Evolutionary conservation across 1,284 basidiomycete species (phyloP), one percentile per base, ranked within the genome.

Genomic region (Rhizoctonia solani): DNA sequence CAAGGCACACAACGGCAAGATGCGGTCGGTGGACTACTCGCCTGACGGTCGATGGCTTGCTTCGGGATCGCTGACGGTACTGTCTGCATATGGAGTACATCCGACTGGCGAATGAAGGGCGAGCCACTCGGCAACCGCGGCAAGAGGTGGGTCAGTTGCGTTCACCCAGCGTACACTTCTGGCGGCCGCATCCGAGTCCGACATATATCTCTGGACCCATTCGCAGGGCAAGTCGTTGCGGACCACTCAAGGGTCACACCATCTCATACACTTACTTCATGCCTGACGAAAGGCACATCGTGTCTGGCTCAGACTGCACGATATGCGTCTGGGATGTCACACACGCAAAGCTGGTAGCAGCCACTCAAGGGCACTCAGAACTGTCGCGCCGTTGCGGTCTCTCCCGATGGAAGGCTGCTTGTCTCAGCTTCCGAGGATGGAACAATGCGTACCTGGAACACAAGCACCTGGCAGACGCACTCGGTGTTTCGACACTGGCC

Each of bases 271-370:
- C 9, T 39, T 16, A 56, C 3, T 70, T 69, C 32, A 63, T 56
- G n/a, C 58, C 68, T 23, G 68, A 70, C 65, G 67, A 68, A n/a
- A 54, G 19, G 21, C 44, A 9, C 14, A 27, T 70, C 3, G 68
- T 49, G 5, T 68, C 67, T 9, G 68, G 67, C 23, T 69, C 69
- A 21, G 69, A 70, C 44, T 37, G 41, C n/a, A 63, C 55, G 1
- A 39, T 70, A 19, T 56, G 56, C 9, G 16, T 69, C 13, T 69
- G 37, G 37, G 16, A 16, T 16, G 8, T 16, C 37, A 39, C 9
- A 8, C 9, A 39, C 37, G 37, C 9, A 16, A 39, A 8, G 37
- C 37, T 16, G 16, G 37, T 39, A 16, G 37, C 37, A 8, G 37
- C 13, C 19, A 5, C 9, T n/a, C n/a, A 63, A 11, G 11, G n/a